These are phyloP conservation scores for Ophiostoma novo-ulmi DNA, from an alignment of 2,329 filamentous ascomycete species.

Conservation along the genomic window DNA sequence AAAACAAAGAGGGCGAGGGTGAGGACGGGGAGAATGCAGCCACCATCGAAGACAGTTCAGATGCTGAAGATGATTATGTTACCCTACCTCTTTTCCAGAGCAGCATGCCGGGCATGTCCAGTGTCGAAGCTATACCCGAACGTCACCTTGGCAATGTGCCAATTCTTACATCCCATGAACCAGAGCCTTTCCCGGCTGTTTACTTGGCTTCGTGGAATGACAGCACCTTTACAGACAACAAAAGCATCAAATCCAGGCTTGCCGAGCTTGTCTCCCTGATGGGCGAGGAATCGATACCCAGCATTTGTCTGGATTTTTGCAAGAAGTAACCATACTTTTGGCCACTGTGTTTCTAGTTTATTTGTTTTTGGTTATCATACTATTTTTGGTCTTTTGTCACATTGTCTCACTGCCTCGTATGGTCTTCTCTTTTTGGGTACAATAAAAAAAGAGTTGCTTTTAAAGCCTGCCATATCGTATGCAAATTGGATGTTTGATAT, in stretches of 20 bases:
- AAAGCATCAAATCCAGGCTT: slow-evolving; percentile 55
- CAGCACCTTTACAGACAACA: slow-evolving; percentile 45
- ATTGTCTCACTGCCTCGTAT: not conserved
- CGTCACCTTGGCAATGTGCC: slow-evolving; percentile 57
- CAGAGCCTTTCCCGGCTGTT: slow-evolving; percentile 40
- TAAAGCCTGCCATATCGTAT: too few species aligned
- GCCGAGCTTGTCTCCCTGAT: slow-evolving; percentile 63
- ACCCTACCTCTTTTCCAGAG: slow-evolving; percentile 50
- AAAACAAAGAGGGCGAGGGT: not conserved
- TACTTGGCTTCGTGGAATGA: slow-evolving; percentile 58
- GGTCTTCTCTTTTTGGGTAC: not conserved
- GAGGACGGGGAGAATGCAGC: slow-evolving; percentile 31
- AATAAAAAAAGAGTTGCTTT: not conserved
- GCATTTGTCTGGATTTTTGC: slow-evolving; percentile 55
- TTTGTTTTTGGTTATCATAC: not conserved
- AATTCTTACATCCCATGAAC: slow-evolving; percentile 43
- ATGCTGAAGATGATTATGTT: slow-evolving; percentile 23
- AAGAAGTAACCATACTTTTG: not conserved
- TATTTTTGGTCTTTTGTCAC: not conserved
- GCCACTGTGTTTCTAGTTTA: not conserved
- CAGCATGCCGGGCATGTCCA: slow-evolving; percentile 62
- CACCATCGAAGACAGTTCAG: slow-evolving; percentile 17
- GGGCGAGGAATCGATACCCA: slow-evolving; percentile 53
- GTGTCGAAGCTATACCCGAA: slow-evolving; percentile 47
- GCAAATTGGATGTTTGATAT: not conserved